A percentile compares a stretch with the other conserved stretches of the same genome.
These are phyloP conservation scores for Monosporascus sp. DNA, from an alignment of 2,329 filamentous ascomycete species.

Conservation along the genomic window DNA sequence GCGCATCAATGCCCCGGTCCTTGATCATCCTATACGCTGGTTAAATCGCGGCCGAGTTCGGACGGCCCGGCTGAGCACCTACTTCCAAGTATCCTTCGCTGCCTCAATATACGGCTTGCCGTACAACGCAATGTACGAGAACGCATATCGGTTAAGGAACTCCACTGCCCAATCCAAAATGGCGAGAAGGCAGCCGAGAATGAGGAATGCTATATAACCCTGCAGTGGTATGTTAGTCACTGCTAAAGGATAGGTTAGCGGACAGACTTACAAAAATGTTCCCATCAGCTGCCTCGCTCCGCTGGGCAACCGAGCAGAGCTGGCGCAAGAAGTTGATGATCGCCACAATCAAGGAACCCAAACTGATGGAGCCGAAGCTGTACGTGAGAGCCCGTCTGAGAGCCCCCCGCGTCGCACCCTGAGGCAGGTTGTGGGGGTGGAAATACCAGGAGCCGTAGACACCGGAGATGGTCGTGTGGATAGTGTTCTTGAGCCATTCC, in stretches of 20 bases:
- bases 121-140: slow-evolving; percentile 88
- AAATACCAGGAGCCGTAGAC: slow-evolving; percentile 96
- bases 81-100: slow-evolving; percentile 81
- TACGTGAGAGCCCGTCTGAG: slow-evolving; percentile 79
- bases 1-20: slow-evolving; percentile 82
- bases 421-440: slow-evolving; percentile 63
- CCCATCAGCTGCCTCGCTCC: slow-evolving; percentile 58
- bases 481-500: slow-evolving; percentile 90
- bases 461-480: slow-evolving; percentile 81
- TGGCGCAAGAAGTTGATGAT: slow-evolving; percentile 83
- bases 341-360: slow-evolving; percentile 81
- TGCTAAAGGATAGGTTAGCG: not conserved
- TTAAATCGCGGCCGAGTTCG: slow-evolving; percentile 3
- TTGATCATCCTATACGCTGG: slow-evolving; percentile 65
- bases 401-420: slow-evolving; percentile 76
- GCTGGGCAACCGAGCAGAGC: slow-evolving; percentile 71
- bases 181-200: slow-evolving; percentile 70
- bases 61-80: slow-evolving; percentile 20
- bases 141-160: slow-evolving; percentile 89
- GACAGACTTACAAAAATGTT: slow-evolving; percentile 56
- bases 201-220: slow-evolving; percentile 60
- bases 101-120: slow-evolving; percentile 82
- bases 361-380: slow-evolving; percentile 84
- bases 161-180: slow-evolving; percentile 81
- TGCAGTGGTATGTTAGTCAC: not conserved